Conservation (phyloP, 768 basidiomycete species). For the Panus rudis region DNA sequence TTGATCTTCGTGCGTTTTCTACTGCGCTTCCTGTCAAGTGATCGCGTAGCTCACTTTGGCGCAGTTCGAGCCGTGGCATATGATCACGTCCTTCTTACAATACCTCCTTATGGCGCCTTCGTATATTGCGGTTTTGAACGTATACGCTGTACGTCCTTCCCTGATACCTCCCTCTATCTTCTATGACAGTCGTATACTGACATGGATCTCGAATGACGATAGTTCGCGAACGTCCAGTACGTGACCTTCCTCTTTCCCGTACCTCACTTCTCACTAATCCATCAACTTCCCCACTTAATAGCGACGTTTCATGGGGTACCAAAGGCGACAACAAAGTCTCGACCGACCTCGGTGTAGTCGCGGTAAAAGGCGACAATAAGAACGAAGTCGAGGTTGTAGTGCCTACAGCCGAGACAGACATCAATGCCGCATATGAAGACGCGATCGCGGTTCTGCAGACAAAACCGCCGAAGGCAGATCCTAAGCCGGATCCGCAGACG, state of each 20-base stretch:
- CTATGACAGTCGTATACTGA: slow-evolving; percentile 4
- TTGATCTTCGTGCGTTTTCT: slow-evolving; percentile 68
- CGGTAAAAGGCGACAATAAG: slow-evolving; percentile 52
- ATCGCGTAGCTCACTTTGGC: background rate
- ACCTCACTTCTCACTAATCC: background rate
- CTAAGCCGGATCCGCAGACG: slow-evolving; percentile 53
- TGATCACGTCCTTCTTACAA: slow-evolving; percentile 95
- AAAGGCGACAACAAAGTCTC: slow-evolving; percentile 87
- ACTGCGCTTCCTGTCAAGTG: background rate
- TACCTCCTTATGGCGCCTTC: slow-evolving; percentile 89
- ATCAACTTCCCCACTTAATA: slow-evolving; percentile 14
- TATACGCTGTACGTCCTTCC: slow-evolving; percentile 59
- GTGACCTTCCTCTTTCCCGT: slow-evolving; percentile 9
- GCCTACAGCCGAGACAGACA: slow-evolving; percentile 83
- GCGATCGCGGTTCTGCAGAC: slow-evolving; percentile 75
- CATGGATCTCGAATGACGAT: background rate
- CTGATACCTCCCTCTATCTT: background rate
- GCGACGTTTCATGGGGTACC: slow-evolving; percentile 92
- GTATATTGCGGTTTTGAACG: slow-evolving; percentile 89
- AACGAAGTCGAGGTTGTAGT: slow-evolving; percentile 84
- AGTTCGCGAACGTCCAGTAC: slow-evolving; percentile 80
- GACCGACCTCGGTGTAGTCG: slow-evolving; percentile 82
- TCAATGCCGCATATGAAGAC: slow-evolving; percentile 86
- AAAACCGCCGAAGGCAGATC: slow-evolving; percentile 69
- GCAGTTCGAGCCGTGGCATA: slow-evolving; percentile 96